Percentiles rank a stretch among this genome's conserved stretches.
Conservation (phyloP, 345 rosid species). For the Murraya paniculata region DNA sequence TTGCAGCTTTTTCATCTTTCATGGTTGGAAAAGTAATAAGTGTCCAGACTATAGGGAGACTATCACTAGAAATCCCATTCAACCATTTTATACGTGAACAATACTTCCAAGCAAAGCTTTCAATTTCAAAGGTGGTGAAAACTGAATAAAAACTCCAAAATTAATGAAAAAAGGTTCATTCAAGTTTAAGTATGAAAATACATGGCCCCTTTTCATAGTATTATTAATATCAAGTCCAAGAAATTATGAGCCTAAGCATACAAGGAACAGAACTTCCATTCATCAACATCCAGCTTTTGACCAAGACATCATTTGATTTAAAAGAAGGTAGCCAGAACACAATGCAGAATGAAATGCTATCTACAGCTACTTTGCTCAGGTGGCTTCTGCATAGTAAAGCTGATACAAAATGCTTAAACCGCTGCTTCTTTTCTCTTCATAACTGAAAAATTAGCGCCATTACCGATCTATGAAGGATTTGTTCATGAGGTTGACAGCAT, state of each 20-base stretch:
- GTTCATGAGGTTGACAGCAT: slow-evolving; percentile 80
- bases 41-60: not conserved
- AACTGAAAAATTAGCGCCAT: slow-evolving; percentile 14
- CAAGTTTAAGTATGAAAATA: not conserved
- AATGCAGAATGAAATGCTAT: slow-evolving; percentile 9
- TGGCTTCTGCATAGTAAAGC: slow-evolving; percentile 8
- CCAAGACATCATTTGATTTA: not conserved
- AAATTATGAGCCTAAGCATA: not conserved
- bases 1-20: not conserved
- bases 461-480: slow-evolving; percentile 81
- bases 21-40: not conserved
- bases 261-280: not conserved
- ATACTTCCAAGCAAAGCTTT: not conserved
- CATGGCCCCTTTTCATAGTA: not conserved
- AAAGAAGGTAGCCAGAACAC: not conserved
- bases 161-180: slow-evolving; percentile 4
- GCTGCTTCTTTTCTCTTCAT: slow-evolving; percentile 11
- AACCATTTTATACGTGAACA: not conserved
- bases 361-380: slow-evolving; percentile 15
- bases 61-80: not conserved
- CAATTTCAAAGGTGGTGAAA: not conserved
- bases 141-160: not conserved
- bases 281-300: slow-evolving; percentile 5
- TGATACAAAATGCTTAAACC: not conserved
- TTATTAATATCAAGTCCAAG: not conserved